These are phyloP conservation scores for Leccinum sublutescens DNA, from an alignment of 768 basidiomycete species.

Conservation along the genomic window DNA sequence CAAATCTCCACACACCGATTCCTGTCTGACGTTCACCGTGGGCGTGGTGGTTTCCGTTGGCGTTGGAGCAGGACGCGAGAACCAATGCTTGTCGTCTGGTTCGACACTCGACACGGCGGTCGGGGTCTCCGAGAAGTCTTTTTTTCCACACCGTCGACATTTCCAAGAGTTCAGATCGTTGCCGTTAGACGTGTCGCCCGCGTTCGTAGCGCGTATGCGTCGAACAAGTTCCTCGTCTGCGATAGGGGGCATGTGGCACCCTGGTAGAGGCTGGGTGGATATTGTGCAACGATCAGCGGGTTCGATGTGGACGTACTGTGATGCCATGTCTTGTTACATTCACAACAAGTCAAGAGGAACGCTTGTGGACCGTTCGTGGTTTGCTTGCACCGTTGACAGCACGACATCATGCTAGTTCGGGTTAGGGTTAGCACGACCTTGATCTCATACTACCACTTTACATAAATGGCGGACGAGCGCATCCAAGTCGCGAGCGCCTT, in stretches of 20 bases:
- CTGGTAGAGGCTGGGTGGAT: constrained; percentile 11
- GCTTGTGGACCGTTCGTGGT: constrained; percentile 25
- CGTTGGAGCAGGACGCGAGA: background rate
- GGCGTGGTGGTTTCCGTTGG: background rate
- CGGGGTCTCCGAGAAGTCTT: background rate
- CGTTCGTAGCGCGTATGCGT: constrained; percentile 25
- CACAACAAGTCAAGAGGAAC: constrained; percentile 35
- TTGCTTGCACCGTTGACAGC: constrained; percentile 27
- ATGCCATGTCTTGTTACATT: constrained; percentile 37
- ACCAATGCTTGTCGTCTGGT: background rate
- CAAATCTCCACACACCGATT: constrained; percentile 9
- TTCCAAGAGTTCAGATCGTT: constrained; percentile 27
- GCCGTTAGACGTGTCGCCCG: constrained; percentile 15
- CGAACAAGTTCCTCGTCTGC: constrained; percentile 25
- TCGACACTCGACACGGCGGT: constrained; percentile 4
- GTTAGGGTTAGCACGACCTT: constrained; percentile 25
- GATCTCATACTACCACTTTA: background rate
- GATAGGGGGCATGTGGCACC: constrained; percentile 34
- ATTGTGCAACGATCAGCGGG: background rate
- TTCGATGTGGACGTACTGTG: constrained; percentile 21
- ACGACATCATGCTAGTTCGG: constrained; percentile 7
- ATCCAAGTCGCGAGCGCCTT: constrained; percentile 74
- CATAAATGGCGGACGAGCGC: constrained; percentile 47
- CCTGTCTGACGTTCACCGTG: constrained; percentile 1
- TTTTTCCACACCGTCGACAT: constrained; percentile 33